These are phyloP conservation scores for Kondoa subrosea DNA, from an alignment of 768 basidiomycete genomes.

Conservation along the genomic window DNA sequence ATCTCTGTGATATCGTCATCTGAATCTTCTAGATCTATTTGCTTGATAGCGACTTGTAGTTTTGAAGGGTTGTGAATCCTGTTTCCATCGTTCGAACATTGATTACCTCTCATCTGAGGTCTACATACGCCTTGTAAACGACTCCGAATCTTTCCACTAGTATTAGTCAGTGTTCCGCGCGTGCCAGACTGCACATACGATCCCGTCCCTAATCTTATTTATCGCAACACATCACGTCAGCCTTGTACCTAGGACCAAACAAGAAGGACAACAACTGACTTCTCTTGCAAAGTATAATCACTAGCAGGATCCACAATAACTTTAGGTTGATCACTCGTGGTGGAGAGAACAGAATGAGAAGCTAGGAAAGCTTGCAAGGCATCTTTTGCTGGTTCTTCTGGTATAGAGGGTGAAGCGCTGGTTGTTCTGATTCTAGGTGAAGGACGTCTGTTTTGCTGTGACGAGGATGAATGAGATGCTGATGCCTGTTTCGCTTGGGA, in stretches of 20 bases:
- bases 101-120: not conserved
- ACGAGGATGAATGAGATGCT: no score
- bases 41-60: slow-evolving; percentile 92
- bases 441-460: no score
- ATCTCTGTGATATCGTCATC: slow-evolving; percentile 98
- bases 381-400: not conserved
- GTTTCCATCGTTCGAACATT: not conserved
- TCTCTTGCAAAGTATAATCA: slow-evolving; percentile 2
- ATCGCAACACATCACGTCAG: not conserved
- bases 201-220: slow-evolving; percentile 5
- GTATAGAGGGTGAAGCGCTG: not conserved
- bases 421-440: not conserved
- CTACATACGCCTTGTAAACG: slow-evolving; percentile 70
- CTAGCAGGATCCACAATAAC: not conserved
- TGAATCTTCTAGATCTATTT: slow-evolving; percentile 94
- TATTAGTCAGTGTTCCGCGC: not conserved
- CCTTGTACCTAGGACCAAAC: no score
- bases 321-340: no score
- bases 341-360: no score
- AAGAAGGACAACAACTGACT: not conserved
- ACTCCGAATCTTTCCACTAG: slow-evolving; percentile 55
- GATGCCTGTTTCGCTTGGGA: no score
- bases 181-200: not conserved
- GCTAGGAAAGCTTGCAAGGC: not conserved
- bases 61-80: slow-evolving; percentile 77